These are phyloP conservation scores for Acacia acuminata DNA, from an alignment of 306 rosid genomes.

Conservation along the genomic window DNA sequence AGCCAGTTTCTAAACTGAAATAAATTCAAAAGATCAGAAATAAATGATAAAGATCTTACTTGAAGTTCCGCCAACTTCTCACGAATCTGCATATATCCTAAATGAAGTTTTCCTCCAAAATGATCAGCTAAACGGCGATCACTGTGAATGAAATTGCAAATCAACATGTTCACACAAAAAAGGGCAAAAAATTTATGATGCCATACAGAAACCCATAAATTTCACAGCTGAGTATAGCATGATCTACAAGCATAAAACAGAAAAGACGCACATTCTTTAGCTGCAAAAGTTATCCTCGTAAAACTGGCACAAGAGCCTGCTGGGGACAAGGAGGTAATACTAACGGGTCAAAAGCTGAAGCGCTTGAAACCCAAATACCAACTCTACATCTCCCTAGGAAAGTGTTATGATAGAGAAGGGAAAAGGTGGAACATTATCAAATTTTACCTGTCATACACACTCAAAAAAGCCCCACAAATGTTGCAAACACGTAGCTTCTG, in stretches of 20 bases:
- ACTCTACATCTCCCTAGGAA: slow-evolving; percentile 57
- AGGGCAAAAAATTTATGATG: slow-evolving; percentile 28
- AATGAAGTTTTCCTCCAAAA: slow-evolving; percentile 99
- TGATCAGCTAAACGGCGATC: slow-evolving; percentile 99
- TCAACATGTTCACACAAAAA: slow-evolving; percentile 40
- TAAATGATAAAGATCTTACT: slow-evolving; percentile 50
- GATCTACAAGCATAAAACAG: slow-evolving; percentile 87
- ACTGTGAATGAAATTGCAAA: slow-evolving; percentile 58
- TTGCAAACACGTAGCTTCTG: slow-evolving; percentile 99
- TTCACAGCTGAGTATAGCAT: slow-evolving; percentile 70
- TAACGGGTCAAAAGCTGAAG: slow-evolving; percentile 97
- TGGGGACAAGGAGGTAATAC: slow-evolving; percentile 99
- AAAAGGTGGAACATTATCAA: slow-evolving; percentile 13
- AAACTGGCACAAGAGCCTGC: slow-evolving; percentile 99
- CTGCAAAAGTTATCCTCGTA: slow-evolving; percentile 99
- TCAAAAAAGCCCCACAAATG: slow-evolving; percentile 98
- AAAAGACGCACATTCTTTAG: slow-evolving; percentile 99
- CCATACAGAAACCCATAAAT: slow-evolving; percentile 43
- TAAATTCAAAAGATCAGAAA: slow-evolving; percentile 15
- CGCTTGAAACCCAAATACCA: slow-evolving; percentile 85
- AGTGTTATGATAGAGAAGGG: slow-evolving; percentile 24
- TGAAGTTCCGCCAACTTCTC: slow-evolving; percentile 94
- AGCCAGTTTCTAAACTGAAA: slow-evolving; percentile 5
- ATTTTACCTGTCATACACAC: slow-evolving; percentile 96
- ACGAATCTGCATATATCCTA: slow-evolving; percentile 98